phyloP scores from a whole-genome alignment of 2,329 filamentous ascomycete species.

The Penicillium sp. region DNA sequence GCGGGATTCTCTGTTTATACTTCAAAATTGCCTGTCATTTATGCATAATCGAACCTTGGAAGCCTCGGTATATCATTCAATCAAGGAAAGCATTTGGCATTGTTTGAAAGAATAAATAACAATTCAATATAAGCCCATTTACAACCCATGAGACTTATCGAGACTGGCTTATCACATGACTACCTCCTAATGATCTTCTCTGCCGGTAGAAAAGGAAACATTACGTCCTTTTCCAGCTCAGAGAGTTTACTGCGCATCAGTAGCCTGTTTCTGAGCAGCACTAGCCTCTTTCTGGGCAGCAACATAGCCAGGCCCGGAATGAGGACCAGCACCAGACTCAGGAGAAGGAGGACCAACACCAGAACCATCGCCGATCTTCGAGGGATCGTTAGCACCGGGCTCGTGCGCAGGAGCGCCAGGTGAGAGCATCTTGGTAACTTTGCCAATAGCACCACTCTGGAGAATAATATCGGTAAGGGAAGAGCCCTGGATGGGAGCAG shows the following conservation, averaged over 20 bases:
- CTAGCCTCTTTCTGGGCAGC: neutral
- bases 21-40: conserved; percentile 1
- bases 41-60: neutral
- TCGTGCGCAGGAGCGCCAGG: neutral
- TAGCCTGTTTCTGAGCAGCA: neutral
- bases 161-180: neutral
- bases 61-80: neutral
- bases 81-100: neutral
- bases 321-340: conserved; percentile 9
- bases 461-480: conserved; percentile 19
- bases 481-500: conserved; percentile 20
- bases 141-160: neutral
- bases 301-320: conserved; percentile 1
- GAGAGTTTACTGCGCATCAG: neutral
- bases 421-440: conserved; percentile 12
- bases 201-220: neutral
- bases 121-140: neutral
- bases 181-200: neutral
- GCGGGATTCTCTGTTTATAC: neutral
- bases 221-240: neutral
- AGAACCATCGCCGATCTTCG: conserved; percentile 4
- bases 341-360: conserved; percentile 2
- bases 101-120: conserved; percentile 2
- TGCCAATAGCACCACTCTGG: conserved; percentile 16
- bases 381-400: neutral